Percentiles rank a stretch among this genome's conserved stretches.
Conservation (phyloP, 2,329 filamentous ascomycete species). For the Dactylellina sp. region DNA sequence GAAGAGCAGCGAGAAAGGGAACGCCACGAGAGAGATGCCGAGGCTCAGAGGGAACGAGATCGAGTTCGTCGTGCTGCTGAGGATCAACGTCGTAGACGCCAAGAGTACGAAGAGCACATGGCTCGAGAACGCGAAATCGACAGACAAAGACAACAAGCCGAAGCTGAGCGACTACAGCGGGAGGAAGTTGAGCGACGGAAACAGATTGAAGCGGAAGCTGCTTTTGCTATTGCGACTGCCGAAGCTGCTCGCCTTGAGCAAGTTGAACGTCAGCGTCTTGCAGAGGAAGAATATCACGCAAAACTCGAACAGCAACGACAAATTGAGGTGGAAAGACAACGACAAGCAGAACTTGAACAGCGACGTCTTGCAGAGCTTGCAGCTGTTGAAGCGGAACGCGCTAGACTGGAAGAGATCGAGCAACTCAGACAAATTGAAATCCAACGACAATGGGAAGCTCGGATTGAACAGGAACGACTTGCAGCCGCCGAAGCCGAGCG, state of each 20-base stretch:
- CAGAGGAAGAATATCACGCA: slow-evolving; percentile 40
- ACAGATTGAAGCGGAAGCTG: slow-evolving; percentile 38
- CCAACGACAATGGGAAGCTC: slow-evolving; percentile 45
- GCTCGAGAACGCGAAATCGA: slow-evolving; percentile 56
- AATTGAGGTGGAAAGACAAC: slow-evolving; percentile 31
- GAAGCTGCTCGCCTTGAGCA: slow-evolving; percentile 49
- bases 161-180: slow-evolving; percentile 30
- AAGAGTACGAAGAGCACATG: slow-evolving; percentile 48
- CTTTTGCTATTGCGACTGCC: slow-evolving; percentile 37
- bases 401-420: slow-evolving; percentile 45
- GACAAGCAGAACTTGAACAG: slow-evolving; percentile 44
- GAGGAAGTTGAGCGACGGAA: slow-evolving; percentile 45
- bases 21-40: slow-evolving; percentile 48
- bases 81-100: slow-evolving; percentile 31
- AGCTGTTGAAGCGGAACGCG: slow-evolving; percentile 47
- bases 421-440: slow-evolving; percentile 41
- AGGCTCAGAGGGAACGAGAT: slow-evolving; percentile 49
- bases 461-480: slow-evolving; percentile 39
- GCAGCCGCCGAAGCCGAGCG: slow-evolving; percentile 55
- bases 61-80: slow-evolving; percentile 48
- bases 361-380: slow-evolving; percentile 47
- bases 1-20: slow-evolving; percentile 51
- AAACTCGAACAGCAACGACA: slow-evolving; percentile 43
- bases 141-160: slow-evolving; percentile 43
- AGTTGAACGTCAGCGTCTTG: slow-evolving; percentile 42